Conservation (phyloP, 1,284 basidiomycete genomes). For the Rhodotorula sp. region DNA sequence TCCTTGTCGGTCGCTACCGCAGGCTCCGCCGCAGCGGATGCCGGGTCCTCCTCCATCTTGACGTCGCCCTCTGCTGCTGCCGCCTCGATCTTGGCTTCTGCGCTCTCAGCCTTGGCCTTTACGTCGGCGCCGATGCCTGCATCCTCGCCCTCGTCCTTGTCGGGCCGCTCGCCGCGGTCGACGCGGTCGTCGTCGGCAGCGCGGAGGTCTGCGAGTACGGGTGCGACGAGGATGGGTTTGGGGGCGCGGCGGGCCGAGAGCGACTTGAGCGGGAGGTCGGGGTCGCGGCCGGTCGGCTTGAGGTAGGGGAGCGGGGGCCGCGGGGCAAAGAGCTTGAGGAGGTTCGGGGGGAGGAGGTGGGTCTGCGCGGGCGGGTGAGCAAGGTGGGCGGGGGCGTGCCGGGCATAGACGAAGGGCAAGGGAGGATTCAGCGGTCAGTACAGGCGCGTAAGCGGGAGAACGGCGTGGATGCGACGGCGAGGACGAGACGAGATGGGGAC, state of each 20-base stretch:
- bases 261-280: slow-evolving; percentile 61
- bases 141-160: slow-evolving; percentile 56
- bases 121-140: slow-evolving; percentile 54
- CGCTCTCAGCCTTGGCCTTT: slow-evolving; percentile 52
- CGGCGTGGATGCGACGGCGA: not conserved
- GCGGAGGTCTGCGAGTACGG: slow-evolving; percentile 69
- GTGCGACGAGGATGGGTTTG: slow-evolving; percentile 67
- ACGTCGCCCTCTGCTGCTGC: slow-evolving; percentile 47
- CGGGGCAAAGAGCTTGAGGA: slow-evolving; percentile 90
- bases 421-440: not conserved
- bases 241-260: slow-evolving; percentile 58
- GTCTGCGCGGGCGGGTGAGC: slow-evolving; percentile 25
- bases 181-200: slow-evolving; percentile 58
- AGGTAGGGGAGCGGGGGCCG: slow-evolving; percentile 81
- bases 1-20: slow-evolving; percentile 51
- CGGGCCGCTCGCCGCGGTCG: slow-evolving; percentile 48
- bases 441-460: no score
- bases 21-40: no score
- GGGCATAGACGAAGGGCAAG: not conserved
- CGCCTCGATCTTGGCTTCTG: slow-evolving; percentile 47
- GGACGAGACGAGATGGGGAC: not conserved
- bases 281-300: slow-evolving; percentile 78
- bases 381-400: not conserved
- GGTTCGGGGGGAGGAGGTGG: slow-evolving; percentile 78
- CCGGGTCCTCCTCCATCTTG: slow-evolving; percentile 2